These are phyloP conservation scores for Alternaria solani DNA, from an alignment of 2,329 filamentous ascomycete species.

Conservation along the genomic window DNA sequence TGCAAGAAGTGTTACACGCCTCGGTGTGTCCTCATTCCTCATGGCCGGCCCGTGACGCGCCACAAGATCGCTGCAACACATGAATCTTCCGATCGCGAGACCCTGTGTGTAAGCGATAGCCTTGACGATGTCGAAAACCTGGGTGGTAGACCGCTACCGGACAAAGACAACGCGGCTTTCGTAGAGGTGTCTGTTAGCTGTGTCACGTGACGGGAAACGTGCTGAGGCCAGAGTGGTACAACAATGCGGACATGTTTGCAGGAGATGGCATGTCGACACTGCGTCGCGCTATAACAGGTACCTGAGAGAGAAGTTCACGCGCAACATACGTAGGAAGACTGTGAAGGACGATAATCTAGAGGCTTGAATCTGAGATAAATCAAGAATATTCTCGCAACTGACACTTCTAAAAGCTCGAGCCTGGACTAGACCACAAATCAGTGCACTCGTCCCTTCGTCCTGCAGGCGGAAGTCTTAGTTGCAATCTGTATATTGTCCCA, in stretches of 20 bases:
- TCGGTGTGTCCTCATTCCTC: neutral
- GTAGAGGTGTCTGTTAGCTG: accelerated
- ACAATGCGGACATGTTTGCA: neutral
- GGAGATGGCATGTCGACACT: neutral
- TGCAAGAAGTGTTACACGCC: too few relatives aligned
- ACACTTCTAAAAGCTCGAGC: neutral
- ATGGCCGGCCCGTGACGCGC: neutral
- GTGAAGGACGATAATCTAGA: neutral
- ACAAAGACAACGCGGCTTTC: neutral
- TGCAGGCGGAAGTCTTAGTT: neutral
- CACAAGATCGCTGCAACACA: neutral
- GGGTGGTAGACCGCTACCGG: neutral
- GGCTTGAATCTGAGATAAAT: neutral
- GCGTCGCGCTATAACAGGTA: neutral
- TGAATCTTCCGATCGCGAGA: neutral
- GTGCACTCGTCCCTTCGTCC: neutral
- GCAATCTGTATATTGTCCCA: accelerated
- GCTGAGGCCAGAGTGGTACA: neutral
- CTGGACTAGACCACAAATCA: neutral
- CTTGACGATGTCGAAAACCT: neutral
- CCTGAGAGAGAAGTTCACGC: neutral
- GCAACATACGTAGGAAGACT: neutral
- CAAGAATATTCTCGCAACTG: neutral
- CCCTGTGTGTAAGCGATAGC: neutral
- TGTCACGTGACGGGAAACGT: neutral